A percentile compares a stretch with the other conserved stretches of the same genome.
These are phyloP conservation scores for Botrytis porri DNA, from an alignment of 2,329 filamentous ascomycete species.

Conservation along the genomic window DNA sequence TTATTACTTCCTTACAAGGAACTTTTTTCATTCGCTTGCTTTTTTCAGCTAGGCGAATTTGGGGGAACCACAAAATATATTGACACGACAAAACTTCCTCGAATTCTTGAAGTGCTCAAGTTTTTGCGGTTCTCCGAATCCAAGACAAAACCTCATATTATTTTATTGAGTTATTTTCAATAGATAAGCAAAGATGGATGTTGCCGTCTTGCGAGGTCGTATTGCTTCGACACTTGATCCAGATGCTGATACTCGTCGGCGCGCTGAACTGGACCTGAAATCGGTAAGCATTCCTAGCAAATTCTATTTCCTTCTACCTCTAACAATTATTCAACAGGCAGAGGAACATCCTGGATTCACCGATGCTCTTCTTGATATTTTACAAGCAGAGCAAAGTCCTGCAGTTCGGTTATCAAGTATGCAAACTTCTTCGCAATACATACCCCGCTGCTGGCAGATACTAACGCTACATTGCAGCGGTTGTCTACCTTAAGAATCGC, in stretches of 20 bases:
- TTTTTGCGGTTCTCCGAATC: slow-evolving; percentile 11
- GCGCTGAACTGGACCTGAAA: slow-evolving; percentile 79
- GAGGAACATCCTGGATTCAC: slow-evolving; percentile 88
- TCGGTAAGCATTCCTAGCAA: slow-evolving; percentile 53
- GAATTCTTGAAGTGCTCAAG: slow-evolving; percentile 17
- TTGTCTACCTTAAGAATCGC: slow-evolving; percentile 97
- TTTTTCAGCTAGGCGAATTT: slow-evolving; percentile 20
- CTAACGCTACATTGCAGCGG: slow-evolving; percentile 56
- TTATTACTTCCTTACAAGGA: background rate
- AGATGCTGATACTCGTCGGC: slow-evolving; percentile 70
- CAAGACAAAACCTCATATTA: background rate
- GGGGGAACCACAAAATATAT: slow-evolving; percentile 20
- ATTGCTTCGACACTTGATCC: slow-evolving; percentile 73
- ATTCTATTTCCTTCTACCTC: slow-evolving; percentile 23
- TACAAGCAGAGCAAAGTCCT: slow-evolving; percentile 82
- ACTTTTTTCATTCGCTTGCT: slow-evolving; percentile 20
- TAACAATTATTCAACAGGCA: slow-evolving; percentile 54
- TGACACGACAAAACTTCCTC: slow-evolving; percentile 20
- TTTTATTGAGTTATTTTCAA: slow-evolving; percentile 18
- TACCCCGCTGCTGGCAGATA: slow-evolving; percentile 34
- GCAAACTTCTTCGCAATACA: slow-evolving; percentile 39
- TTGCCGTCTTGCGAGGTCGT: slow-evolving; percentile 69
- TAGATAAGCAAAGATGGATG: slow-evolving; percentile 58
- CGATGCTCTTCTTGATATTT: slow-evolving; percentile 84
- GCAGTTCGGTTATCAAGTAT: slow-evolving; percentile 85